These are phyloP conservation scores for Heracleum sosnowskyi DNA, from an alignment of 129 eudicot species.

Conservation along the genomic window DNA sequence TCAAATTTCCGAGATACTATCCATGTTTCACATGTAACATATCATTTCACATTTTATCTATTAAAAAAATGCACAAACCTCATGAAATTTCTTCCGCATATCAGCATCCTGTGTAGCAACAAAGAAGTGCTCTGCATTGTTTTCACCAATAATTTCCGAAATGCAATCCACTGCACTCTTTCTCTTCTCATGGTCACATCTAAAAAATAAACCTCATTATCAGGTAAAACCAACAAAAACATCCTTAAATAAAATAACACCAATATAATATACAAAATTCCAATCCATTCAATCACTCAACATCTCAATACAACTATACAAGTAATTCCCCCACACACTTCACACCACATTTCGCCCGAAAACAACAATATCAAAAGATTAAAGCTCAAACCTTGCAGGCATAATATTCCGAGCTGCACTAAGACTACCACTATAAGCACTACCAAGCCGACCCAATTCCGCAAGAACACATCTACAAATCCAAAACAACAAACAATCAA, in stretches of 20 bases:
- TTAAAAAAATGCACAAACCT: conserved; percentile 37
- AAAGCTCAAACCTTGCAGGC: conserved; percentile 62
- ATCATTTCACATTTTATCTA: not conserved
- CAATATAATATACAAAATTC: not conserved
- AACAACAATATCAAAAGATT: not conserved
- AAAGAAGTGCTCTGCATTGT: conserved; percentile 85
- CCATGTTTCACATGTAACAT: not conserved
- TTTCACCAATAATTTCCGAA: conserved; percentile 62
- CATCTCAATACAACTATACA: not conserved
- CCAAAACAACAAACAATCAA: not conserved
- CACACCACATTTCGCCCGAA: not conserved
- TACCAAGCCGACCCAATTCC: conserved; percentile 69
- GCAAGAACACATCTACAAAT: conserved; percentile 67
- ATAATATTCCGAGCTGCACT: conserved; percentile 52
- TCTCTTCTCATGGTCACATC: conserved; percentile 84
- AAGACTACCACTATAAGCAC: conserved; percentile 37
- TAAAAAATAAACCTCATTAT: conserved; percentile 15
- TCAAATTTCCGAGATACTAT: not conserved
- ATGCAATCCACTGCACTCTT: conserved; percentile 78
- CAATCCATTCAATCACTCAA: not conserved
- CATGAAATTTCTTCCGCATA: conserved; percentile 61
- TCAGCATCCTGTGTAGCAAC: conserved; percentile 89
- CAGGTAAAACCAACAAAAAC: not conserved
- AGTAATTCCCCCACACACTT: not conserved
- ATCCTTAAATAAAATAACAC: not conserved